These are phyloP conservation scores for Umbelopsis ramanniana DNA, from an alignment of 192 early-diverging fungal genomes.

Conservation along the genomic window DNA sequence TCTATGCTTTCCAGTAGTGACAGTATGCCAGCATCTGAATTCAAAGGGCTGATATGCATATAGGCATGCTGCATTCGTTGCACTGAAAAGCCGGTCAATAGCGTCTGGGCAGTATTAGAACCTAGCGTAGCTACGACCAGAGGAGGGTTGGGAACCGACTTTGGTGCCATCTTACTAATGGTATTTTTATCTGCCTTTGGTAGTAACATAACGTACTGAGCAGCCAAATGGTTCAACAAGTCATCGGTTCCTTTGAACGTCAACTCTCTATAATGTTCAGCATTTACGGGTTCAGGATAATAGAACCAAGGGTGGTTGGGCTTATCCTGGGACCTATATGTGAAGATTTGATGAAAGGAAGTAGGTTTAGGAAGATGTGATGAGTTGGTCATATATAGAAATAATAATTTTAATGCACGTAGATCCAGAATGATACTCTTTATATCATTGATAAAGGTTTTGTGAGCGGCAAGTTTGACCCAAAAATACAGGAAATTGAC, in stretches of 20 bases:
- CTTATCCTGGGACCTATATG: neutral
- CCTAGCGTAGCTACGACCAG: neutral
- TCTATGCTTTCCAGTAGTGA: neutral
- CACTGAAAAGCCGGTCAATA: neutral
- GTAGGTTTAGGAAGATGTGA: neutral
- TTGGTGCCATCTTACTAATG: neutral
- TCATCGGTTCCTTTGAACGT: constrained; percentile 11
- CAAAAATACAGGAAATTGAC: too few relatives aligned
- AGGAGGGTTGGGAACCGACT: neutral
- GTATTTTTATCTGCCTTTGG: neutral
- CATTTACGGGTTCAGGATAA: neutral
- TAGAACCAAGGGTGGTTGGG: neutral
- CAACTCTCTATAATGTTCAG: neutral
- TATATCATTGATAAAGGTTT: too few relatives aligned
- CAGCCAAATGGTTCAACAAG: neutral
- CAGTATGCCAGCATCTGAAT: neutral
- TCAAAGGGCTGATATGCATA: constrained; percentile 1
- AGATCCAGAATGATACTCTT: too few relatives aligned
- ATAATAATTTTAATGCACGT: too few relatives aligned
- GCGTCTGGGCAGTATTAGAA: neutral
- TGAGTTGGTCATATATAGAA: neutral
- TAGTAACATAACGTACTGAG: neutral
- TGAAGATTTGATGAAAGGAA: constrained; percentile 1
- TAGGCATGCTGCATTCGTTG: constrained; percentile 10
- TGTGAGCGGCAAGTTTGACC: too few relatives aligned